phyloP scores from a whole-genome alignment of 179 eudicot genomes.

The Actinidia polygama region DNA sequence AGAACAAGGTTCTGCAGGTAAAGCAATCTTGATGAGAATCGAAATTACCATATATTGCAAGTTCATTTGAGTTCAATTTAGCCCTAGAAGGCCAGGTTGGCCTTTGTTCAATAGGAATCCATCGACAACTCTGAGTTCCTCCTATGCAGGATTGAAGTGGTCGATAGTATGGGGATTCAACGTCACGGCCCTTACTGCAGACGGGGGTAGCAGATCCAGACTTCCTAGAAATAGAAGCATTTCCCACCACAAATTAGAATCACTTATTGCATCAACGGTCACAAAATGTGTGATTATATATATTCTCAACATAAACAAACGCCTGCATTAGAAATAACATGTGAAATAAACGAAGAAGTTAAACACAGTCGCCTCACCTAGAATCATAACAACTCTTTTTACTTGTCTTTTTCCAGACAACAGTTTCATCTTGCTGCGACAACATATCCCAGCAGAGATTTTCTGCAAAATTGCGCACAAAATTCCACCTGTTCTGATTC shows the following conservation, averaged over 20 bases:
- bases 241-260: constrained; percentile 18
- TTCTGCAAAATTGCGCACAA: constrained; percentile 63
- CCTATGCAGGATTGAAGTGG: constrained; percentile 86
- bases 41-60: constrained; percentile 68
- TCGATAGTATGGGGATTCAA: constrained; percentile 85
- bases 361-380: constrained; percentile 51
- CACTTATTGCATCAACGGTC: constrained; percentile 1
- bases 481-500: constrained; percentile 77
- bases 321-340: not conserved
- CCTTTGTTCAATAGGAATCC: constrained; percentile 81
- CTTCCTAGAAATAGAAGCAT: constrained; percentile 58
- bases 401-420: constrained; percentile 91
- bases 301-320: constrained; percentile 11
- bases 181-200: constrained; percentile 75
- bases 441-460: constrained; percentile 92
- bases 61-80: constrained; percentile 65
- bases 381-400: constrained; percentile 71
- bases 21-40: not conserved
- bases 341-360: not conserved
- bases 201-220: constrained; percentile 62
- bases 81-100: constrained; percentile 88
- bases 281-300: not conserved
- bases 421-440: constrained; percentile 96
- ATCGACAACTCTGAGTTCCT: constrained; percentile 82
- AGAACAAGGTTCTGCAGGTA: not conserved